Base-by-base conservation (phyloP, 306 rosid genomes). In the Pyrus betulifolia region DNA sequence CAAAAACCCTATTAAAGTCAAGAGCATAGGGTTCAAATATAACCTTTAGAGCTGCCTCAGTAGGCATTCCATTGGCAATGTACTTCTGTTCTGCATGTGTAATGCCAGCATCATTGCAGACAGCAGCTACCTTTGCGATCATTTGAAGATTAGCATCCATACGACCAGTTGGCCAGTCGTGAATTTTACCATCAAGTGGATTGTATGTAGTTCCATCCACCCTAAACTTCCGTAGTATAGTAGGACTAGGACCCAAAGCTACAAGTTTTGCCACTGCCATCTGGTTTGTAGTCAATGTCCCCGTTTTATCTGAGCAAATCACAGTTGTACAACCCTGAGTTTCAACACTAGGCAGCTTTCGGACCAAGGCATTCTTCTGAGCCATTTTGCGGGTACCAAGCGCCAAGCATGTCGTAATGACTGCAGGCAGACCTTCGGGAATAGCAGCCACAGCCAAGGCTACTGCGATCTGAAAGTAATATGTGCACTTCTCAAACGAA, bases 31-130 rank as follows among this genome's bases (percentile, higher is more conserved):
- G 65, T 8, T 71, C 17, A 12, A 72, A 27, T 46, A 38, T 77
- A 46, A 82, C 97, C 91, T 88, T 89, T 3, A 91, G 76, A 2
- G 97, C 94, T 40, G 97, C 97, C 77, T 91, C 97, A 46, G 97
- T 91, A 27, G 97, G 97, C 79, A 91, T 81, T 80, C 97, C 97
- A 75, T 83, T 79, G 58, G 92, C 86, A 1, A 88, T 83, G 76
- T 83, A 85, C 81, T 91, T 85, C 25, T 80, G 81, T 51, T 83
- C 97, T 11, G 91, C 46, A 71, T 85, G 92, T 6, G 85, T 5
- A 30, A 91, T 73, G 12, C 86, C 88, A 18, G 97, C 87, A 79
- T 91, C 97, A 68, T 89, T 91, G 79, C 97, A 91, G 28, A 89
- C 57, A 1, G 94, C 91, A 38, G 92, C 89, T 12, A 89, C 86